These are phyloP conservation scores for Capsicum rhomboideum DNA, from an alignment of 257 asterid species.

Conservation along the genomic window DNA sequence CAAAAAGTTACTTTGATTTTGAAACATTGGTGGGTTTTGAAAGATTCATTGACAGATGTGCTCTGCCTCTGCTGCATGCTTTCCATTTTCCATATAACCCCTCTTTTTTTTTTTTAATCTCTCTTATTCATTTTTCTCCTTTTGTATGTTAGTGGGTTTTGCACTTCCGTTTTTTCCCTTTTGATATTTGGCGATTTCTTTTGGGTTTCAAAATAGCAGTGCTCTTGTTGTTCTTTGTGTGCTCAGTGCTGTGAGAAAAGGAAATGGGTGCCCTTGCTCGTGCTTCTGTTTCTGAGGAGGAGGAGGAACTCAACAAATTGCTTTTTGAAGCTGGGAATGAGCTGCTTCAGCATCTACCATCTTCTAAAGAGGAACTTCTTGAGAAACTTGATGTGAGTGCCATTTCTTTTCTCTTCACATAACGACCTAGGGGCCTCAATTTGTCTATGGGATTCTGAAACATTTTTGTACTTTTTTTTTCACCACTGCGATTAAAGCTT, in stretches of 20 bases:
- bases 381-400: constrained; percentile 14
- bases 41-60: not conserved
- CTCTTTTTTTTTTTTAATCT: not conserved
- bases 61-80: constrained; percentile 6
- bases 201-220: not conserved
- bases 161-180: not conserved
- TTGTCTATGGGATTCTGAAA: not conserved
- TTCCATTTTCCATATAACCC: not conserved
- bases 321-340: constrained; percentile 8
- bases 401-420: not conserved
- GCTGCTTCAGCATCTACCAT: constrained; percentile 7
- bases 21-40: not conserved
- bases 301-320: not conserved
- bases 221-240: not conserved
- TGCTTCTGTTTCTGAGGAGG: not conserved
- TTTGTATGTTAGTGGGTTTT: not conserved
- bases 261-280: not conserved
- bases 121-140: not conserved
- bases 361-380: constrained; percentile 10
- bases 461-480: not conserved
- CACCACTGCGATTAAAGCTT: not conserved
- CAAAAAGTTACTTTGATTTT: not conserved
- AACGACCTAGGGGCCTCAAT: too few relatives aligned
- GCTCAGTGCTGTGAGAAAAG: not conserved
- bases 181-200: not conserved